A percentile compares a stretch with the other conserved stretches of the same genome.
These are phyloP conservation scores for Pseudoscleropodium purum DNA, from an alignment of 225 moss, liverwort and hornwort genomes.

Conservation along the genomic window DNA sequence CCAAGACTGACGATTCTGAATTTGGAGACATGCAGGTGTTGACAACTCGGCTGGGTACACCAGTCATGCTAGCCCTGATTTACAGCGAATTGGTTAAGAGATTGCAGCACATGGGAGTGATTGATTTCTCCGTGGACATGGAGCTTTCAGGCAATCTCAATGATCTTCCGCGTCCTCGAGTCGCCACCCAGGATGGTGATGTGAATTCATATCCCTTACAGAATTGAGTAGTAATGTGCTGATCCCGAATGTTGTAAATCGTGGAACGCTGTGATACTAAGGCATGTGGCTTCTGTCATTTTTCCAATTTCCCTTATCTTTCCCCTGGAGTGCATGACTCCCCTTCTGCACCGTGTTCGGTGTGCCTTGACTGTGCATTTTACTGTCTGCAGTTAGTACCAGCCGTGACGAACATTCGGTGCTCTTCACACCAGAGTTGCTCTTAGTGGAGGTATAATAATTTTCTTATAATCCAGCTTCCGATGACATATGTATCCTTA, in stretches of 20 bases:
- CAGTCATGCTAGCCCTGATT: slow-evolving; percentile 90
- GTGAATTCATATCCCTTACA: neutral
- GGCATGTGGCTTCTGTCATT: neutral
- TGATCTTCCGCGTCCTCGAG: slow-evolving; percentile 48
- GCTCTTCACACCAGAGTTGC: slow-evolving; percentile 44
- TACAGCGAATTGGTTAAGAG: slow-evolving; percentile 90
- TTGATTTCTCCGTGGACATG: slow-evolving; percentile 66
- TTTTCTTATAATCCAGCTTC: neutral
- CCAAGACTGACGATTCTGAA: neutral
- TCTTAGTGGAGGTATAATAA: slow-evolving; percentile 32
- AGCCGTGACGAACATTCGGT: slow-evolving; percentile 15
- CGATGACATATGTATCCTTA: neutral
- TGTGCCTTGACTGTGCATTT: neutral
- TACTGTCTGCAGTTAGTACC: slow-evolving; percentile 14
- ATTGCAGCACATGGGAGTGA: slow-evolving; percentile 53
- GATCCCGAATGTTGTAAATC: neutral
- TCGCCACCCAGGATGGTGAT: slow-evolving; percentile 38
- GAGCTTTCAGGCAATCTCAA: slow-evolving; percentile 33
- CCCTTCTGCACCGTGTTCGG: neutral
- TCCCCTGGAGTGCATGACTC: neutral
- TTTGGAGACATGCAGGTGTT: slow-evolving; percentile 24
- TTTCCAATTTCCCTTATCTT: neutral
- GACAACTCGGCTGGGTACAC: slow-evolving; percentile 87
- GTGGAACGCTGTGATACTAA: neutral
- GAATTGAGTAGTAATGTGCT: neutral